Base-by-base conservation (phyloP, 139 green algal genomes). In the Auxenochlorella pyrenoidosa region DNA sequence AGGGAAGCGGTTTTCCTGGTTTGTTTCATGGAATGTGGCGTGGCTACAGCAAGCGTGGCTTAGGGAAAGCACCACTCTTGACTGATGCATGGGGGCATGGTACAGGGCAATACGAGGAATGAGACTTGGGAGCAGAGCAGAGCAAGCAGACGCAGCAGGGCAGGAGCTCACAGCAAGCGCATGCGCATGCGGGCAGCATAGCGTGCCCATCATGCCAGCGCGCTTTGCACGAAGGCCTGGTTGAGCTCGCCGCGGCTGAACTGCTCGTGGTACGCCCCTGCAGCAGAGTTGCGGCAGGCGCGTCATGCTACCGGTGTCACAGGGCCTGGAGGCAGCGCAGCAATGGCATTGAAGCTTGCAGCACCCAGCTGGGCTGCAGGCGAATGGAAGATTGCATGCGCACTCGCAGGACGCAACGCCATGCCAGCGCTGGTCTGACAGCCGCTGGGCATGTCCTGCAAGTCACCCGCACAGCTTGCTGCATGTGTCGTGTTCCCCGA, bases 231-330 rank as follows among this genome's bases (percentile, higher is more conserved):
- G 10, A 58, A 76, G 32, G 86, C 86, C 41, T 89, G 41, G 71
- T 89, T 86, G 18, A 89, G 86, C 54, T 86, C 78, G 10, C 60
- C 51, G 0, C 86, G 40, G 58, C 36, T 79, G 10, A 89, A 66
- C 71, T 88, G 60, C 24, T 81, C 41, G 16, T 75, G 65, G 32
- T 63, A 60, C 26, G 36, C 83, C 13, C 10, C 51, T 60, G 83
- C 41, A 78, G 8, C 79, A 75, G 77, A 5, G 10, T 54, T 54
- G 10, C 47, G 47, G 47, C 47, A 54, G 8, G 8, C 8, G 47
- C 47, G 6, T 10, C 8, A 54, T 54, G 36, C 0, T 15, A n/a
- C 15, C 16, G 38, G 72, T 19, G 3, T 24, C 38, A 44, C 21
- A n/a, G 32, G 13, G 24, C 10, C 60, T 1, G 10, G 44, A 43